Evolutionary conservation across 768 basidiomycete genomes (phyloP).

Genomic region (Lentinula edodes): DNA sequence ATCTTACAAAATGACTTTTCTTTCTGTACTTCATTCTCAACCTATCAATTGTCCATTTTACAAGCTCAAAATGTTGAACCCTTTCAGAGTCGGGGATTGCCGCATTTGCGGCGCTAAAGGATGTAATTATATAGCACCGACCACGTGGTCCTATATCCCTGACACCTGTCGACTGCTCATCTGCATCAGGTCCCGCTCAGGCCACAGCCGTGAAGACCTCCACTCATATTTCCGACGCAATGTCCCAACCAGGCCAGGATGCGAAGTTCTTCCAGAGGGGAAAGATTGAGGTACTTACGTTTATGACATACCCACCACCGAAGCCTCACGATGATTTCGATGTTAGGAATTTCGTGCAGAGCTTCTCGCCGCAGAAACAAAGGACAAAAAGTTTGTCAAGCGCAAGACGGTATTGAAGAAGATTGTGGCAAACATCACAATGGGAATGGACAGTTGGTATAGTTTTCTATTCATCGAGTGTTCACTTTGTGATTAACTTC

Average conservation of each 20-base stretch:
- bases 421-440: slow-evolving; percentile 98
- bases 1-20: too few species aligned
- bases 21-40: too few species aligned
- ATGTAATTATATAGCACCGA: too few species aligned
- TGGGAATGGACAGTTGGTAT: slow-evolving; percentile 96
- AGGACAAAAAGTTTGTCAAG: slow-evolving; percentile 95
- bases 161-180: too few species aligned
- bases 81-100: too few species aligned
- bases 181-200: too few species aligned
- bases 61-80: too few species aligned
- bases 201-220: slow-evolving; percentile 16
- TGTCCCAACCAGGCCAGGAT: slow-evolving; percentile 68
- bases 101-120: too few species aligned
- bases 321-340: background rate
- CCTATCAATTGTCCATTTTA: too few species aligned
- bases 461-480: slow-evolving; percentile 15
- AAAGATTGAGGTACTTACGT: slow-evolving; percentile 71
- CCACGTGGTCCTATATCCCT: too few species aligned
- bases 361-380: slow-evolving; percentile 84
- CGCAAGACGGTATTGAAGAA: slow-evolving; percentile 95
- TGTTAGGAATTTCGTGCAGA: slow-evolving; percentile 84
- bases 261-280: slow-evolving; percentile 90
- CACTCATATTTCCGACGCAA: slow-evolving; percentile 8
- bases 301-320: slow-evolving; percentile 2
- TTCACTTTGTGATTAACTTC: slow-evolving; percentile 15